Conservation (phyloP, 768 basidiomycete species). For the Suillus ampliporus region DNA sequence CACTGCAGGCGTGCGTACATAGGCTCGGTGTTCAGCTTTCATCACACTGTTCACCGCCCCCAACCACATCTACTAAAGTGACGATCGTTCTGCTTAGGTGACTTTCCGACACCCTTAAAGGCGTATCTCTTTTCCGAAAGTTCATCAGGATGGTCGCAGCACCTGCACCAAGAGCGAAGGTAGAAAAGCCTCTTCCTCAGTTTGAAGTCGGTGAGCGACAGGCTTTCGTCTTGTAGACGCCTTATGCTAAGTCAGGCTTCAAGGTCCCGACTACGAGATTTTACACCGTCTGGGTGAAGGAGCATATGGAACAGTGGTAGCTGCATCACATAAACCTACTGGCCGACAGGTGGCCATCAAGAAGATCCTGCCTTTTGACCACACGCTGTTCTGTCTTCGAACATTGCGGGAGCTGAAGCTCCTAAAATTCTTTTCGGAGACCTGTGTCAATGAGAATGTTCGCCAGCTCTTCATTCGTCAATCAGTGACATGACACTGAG, state of each 20-base stretch:
- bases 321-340: constrained; percentile 83
- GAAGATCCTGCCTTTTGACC: constrained; percentile 94
- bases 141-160: constrained; percentile 12
- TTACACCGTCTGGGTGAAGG: constrained; percentile 82
- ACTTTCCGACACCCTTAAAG: not conserved
- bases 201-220: constrained; percentile 66
- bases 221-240: not conserved
- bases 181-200: constrained; percentile 69
- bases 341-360: constrained; percentile 92
- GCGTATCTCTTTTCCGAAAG: no score
- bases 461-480: constrained; percentile 19
- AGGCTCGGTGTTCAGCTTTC: not conserved
- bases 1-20: not conserved
- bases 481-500: constrained; percentile 14
- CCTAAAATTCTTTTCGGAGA: constrained; percentile 81
- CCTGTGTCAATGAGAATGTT: constrained; percentile 83
- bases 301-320: constrained; percentile 89
- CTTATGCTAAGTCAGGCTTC: constrained; percentile 15
- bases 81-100: not conserved
- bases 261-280: constrained; percentile 76
- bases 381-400: constrained; percentile 87
- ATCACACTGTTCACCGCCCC: not conserved
- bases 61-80: not conserved
- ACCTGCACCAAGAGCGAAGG: constrained; percentile 42
- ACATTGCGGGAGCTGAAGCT: constrained; percentile 93